phyloP scores from a whole-genome alignment of 208 protist species.

The Wallacemonas rigidus region DNA sequence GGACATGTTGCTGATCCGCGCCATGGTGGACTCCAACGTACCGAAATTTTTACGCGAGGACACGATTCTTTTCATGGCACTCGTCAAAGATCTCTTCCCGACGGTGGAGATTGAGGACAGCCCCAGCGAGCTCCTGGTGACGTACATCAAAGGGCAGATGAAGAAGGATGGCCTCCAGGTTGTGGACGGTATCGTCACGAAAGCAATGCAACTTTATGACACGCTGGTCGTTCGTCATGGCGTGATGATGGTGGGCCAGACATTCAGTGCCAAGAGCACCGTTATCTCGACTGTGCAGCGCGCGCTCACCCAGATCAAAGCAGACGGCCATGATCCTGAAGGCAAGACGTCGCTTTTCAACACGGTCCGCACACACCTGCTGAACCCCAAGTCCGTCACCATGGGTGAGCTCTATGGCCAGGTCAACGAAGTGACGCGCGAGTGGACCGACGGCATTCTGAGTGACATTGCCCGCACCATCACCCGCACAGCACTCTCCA shows the following conservation, averaged over 20 bases:
- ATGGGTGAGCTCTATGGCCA: conserved; percentile 97
- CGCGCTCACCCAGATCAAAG: conserved; percentile 81
- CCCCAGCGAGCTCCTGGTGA: conserved; percentile 77
- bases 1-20: conserved; percentile 95
- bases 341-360: conserved; percentile 80
- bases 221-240: conserved; percentile 92
- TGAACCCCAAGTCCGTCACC: conserved; percentile 97
- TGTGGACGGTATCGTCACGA: conserved; percentile 85
- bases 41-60: conserved; percentile 96
- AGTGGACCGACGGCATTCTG: conserved; percentile 98
- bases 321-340: conserved; percentile 71
- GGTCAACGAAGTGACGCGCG: conserved; percentile 96
- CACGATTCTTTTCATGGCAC: conserved; percentile 93
- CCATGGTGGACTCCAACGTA: conserved; percentile 94
- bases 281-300: conserved; percentile 77
- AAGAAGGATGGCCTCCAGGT: conserved; percentile 68
- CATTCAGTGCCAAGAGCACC: conserved; percentile 94
- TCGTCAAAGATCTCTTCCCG: conserved; percentile 95
- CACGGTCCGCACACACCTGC: conserved; percentile 71
- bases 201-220: conserved; percentile 95
- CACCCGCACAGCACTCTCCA: conserved; percentile 69
- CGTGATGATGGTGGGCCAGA: conserved; percentile 96
- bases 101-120: conserved; percentile 82
- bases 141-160: conserved; percentile 79
- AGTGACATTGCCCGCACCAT: conserved; percentile 92